Base-by-base conservation (phyloP, 148 eudicot genomes). In the Spergularia marina region DNA sequence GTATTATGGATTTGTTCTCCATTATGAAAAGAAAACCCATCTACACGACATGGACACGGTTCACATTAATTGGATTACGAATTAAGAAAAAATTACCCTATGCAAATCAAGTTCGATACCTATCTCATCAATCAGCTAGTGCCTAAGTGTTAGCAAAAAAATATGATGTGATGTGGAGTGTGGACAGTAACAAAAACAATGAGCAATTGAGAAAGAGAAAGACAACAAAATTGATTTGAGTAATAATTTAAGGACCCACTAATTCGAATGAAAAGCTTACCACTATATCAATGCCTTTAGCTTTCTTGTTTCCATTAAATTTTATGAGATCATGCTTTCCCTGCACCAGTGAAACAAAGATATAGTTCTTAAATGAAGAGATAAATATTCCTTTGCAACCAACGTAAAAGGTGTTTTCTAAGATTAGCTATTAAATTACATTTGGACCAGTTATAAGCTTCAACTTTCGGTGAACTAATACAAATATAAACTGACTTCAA, bases 321-420 rank as follows among this genome's bases (percentile, higher is more conserved):
- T 60, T 15, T 44, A 23, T 21, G 61, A 73, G 47, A 73, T 44
- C 68, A 73, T 60, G 18, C 44, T 47, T 63, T 56, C 47, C 76
- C 68, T 41, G 57, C 66, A 60, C 63, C 54, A 23, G 68, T 60
- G 61, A 73, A 73, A 73, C 76, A 67, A 73, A 73, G 58, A 61
- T 41, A 72, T 57, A 39, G 36, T 72, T 57, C 54, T 73, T 14
- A 60, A 73, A 49, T 56, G 40, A 60, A 30, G 41, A 73, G 68
- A 56, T 70, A 60, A 61, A 61, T 55, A 47, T 73, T 60, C 57
- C 56, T 60, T 59, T 44, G 41, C 44, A 60, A 73, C 17, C 21
- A 60, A 64, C 56, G 76, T 63, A 25, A 44, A 61, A 73, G 44
- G 47, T 60, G 59, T 20, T 70, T 65, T 15, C 25, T 13, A 53